Conservation (phyloP, 768 basidiomycete species). For the Trametes maxima region DNA sequence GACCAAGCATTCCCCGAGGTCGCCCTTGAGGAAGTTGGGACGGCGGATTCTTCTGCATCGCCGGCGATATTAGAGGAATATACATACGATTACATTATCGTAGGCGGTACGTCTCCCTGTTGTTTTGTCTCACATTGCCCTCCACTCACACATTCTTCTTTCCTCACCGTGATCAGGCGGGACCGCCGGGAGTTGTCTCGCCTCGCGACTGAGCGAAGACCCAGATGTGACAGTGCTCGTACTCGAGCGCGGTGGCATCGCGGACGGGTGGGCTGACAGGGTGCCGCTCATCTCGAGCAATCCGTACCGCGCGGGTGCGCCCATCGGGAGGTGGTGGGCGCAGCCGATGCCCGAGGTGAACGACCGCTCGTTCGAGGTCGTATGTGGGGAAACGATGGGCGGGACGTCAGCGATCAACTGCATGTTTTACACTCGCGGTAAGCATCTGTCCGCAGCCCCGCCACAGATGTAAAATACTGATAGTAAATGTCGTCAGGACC, state of each 20-base stretch:
- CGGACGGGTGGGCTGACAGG: conserved; percentile 17
- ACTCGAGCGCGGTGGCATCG: conserved; percentile 51
- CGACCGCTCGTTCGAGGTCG: conserved; percentile 5
- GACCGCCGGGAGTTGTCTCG: conserved; percentile 60
- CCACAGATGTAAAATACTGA: background rate
- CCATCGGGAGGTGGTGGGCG: conserved; percentile 12
- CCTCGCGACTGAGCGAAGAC: conserved; percentile 56
- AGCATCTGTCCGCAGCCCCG: background rate
- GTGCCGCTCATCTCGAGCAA: conserved; percentile 35
- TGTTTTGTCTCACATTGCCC: no score
- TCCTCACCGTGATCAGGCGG: conserved; percentile 36
- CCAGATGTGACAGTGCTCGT: conserved; percentile 53
- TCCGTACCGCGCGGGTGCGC: conserved; percentile 24
- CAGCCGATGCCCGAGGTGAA: background rate
- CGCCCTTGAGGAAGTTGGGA: conserved; percentile 1
- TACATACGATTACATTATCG: conserved; percentile 36
- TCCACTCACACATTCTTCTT: background rate
- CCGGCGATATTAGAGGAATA: background rate
- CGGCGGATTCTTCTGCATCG: background rate
- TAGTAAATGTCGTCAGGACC: background rate
- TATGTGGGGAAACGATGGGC: conserved; percentile 40
- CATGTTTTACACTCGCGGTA: conserved; percentile 37
- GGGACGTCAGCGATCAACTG: conserved; percentile 51
- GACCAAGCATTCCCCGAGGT: background rate
- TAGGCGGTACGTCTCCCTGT: conserved; percentile 32